Conservation (phyloP, 352 stramenopile species). For the Phytophthora palmivora region DNA sequence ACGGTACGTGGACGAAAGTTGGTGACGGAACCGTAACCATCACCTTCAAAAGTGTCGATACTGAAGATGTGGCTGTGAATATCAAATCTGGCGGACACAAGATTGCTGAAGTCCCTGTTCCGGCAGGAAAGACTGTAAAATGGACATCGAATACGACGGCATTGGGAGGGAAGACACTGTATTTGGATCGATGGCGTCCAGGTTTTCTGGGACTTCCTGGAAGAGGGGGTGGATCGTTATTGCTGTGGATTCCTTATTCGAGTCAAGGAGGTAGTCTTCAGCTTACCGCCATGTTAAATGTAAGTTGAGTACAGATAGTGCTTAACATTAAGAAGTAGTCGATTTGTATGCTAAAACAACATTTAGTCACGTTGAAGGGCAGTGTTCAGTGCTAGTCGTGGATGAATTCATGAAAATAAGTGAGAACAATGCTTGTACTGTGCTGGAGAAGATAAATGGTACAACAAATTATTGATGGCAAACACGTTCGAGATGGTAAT, state of each 20-base stretch:
- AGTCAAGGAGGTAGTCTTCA: conserved; percentile 30
- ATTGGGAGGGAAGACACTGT: conserved; percentile 47
- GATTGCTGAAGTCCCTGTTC: conserved; percentile 40
- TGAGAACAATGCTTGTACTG: too few species aligned
- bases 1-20: conserved; percentile 41
- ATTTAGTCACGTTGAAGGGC: too few species aligned
- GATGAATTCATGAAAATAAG: too few species aligned
- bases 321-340: too few species aligned
- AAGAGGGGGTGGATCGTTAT: conserved; percentile 39
- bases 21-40: conserved; percentile 43
- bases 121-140: conserved; percentile 23
- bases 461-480: too few species aligned
- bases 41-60: conserved; percentile 46
- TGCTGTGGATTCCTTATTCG: conserved; percentile 45
- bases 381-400: too few species aligned
- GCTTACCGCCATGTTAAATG: conserved; percentile 35
- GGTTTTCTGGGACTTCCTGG: conserved; percentile 38
- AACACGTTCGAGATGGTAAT: too few species aligned
- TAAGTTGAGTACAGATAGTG: too few species aligned
- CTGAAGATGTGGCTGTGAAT: conserved; percentile 43
- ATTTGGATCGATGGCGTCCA: conserved; percentile 50
- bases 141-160: conserved; percentile 35
- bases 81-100: conserved; percentile 46
- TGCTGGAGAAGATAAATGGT: too few species aligned
- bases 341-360: neutral